Evolutionary conservation across 139 green algal genomes (phyloP).

Genomic region (Diplosphaera chodatii): DNA sequence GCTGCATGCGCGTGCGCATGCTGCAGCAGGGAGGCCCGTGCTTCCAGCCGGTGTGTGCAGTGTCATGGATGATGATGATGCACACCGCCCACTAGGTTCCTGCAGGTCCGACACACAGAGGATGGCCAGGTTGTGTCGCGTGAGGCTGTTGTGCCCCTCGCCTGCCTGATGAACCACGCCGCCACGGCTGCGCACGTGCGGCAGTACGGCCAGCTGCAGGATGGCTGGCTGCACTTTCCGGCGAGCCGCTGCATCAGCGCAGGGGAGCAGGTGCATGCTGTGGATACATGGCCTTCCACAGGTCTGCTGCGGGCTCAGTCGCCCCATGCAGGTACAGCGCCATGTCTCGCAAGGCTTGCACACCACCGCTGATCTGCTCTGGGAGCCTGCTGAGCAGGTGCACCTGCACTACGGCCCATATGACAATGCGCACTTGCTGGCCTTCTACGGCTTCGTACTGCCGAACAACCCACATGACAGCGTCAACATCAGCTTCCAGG

Average conservation of each 20-base stretch:
- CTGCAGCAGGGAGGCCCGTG: no score
- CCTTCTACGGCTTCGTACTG: conserved; percentile 69
- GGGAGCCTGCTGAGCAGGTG: conserved; percentile 23
- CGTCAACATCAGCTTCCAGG: not conserved
- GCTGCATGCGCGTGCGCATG: no score
- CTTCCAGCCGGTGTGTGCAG: no score
- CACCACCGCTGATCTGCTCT: no score
- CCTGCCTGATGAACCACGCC: conserved; percentile 58
- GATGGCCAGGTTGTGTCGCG: not conserved
- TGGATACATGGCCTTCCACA: no score
- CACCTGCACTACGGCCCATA: conserved; percentile 60
- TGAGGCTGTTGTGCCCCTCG: conserved; percentile 45
- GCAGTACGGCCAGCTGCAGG: conserved; percentile 38
- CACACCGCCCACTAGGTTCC: no score
- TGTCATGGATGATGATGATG: no score
- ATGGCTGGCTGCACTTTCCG: conserved; percentile 3
- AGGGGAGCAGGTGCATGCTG: not conserved
- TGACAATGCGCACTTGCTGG: conserved; percentile 53
- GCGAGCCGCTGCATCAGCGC: not conserved
- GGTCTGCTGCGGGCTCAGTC: no score
- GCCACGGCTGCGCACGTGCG: conserved; percentile 46
- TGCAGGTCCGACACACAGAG: conserved; percentile 12
- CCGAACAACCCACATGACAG: conserved; percentile 42
- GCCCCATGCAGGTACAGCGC: no score
- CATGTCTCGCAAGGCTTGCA: no score